phyloP scores from a whole-genome alignment of 1,284 basidiomycete genomes.

The Ustilago curta region DNA sequence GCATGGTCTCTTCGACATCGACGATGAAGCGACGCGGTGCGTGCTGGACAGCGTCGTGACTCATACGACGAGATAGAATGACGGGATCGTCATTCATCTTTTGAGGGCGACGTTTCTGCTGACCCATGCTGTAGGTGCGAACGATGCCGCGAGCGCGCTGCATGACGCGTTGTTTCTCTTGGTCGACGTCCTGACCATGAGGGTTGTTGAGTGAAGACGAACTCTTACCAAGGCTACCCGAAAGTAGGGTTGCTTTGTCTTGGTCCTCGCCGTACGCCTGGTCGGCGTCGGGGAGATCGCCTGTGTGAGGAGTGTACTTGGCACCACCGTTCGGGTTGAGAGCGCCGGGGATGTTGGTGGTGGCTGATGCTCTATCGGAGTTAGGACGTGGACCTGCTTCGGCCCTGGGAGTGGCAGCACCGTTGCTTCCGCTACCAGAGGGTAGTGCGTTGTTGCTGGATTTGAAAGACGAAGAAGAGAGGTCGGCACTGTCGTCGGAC shows the following conservation, averaged over 20 bases:
- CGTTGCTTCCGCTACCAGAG: constrained; percentile 31
- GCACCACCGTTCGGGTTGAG: constrained; percentile 26
- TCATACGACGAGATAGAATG: constrained; percentile 63
- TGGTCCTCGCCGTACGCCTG: constrained; percentile 47
- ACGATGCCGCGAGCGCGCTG: constrained; percentile 54
- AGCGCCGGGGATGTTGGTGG: constrained; percentile 9
- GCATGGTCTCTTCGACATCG: constrained; percentile 98
- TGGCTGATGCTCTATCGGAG: constrained; percentile 6
- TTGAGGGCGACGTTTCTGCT: constrained; percentile 64
- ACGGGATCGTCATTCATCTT: constrained; percentile 65
- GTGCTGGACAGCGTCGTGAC: constrained; percentile 70
- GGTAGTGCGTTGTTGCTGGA: constrained; percentile 1
- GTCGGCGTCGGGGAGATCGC: constrained; percentile 35
- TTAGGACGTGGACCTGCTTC: constrained; percentile 22
- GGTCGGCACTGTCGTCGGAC: constrained; percentile 32
- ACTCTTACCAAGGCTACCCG: constrained; percentile 28
- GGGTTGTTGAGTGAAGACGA: constrained; percentile 21
- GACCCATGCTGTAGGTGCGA: constrained; percentile 66
- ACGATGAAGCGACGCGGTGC: constrained; percentile 79
- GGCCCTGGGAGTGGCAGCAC: constrained; percentile 34
- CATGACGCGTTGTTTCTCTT: constrained; percentile 41
- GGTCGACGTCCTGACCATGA: constrained; percentile 9
- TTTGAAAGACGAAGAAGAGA: constrained; percentile 14
- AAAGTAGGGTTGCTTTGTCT: constrained; percentile 40
- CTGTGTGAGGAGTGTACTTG: constrained; percentile 29